phyloP scores from a whole-genome alignment of 2,329 filamentous ascomycete genomes.

The Tolypocladium tundrense region DNA sequence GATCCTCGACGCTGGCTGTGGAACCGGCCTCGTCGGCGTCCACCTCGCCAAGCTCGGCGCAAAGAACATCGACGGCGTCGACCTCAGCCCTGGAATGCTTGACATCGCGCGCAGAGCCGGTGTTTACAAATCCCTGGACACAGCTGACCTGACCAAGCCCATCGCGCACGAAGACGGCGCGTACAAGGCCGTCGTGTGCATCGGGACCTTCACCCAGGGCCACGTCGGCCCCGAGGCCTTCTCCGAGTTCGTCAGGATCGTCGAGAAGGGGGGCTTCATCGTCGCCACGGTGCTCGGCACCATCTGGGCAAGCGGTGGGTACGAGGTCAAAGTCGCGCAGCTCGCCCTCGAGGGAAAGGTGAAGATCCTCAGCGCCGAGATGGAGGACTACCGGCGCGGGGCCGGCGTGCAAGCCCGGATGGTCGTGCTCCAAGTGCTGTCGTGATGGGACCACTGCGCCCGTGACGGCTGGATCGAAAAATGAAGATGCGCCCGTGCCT shows the following conservation, averaged over 20 bases:
- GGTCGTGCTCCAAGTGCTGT: conserved; percentile 16
- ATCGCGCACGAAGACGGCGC: conserved; percentile 26
- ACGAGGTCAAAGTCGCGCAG: conserved; percentile 31
- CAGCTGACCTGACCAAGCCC: conserved; percentile 34
- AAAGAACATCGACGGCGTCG: conserved; percentile 39
- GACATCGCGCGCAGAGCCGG: conserved; percentile 36
- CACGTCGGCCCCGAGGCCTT: conserved; percentile 42
- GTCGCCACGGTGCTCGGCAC: conserved; percentile 40
- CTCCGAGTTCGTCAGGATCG: conserved; percentile 37
- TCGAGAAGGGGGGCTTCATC: conserved; percentile 34
- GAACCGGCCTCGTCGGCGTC: conserved; percentile 41
- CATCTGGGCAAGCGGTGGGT: conserved; percentile 39
- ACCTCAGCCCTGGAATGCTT: conserved; percentile 43
- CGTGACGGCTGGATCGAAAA: background rate
- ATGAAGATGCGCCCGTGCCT: background rate
- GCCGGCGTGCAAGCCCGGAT: conserved; percentile 19
- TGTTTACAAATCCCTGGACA: conserved; percentile 32
- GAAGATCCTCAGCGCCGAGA: conserved; percentile 16
- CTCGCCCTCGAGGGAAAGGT: conserved; percentile 17
- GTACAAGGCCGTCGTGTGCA: conserved; percentile 42
- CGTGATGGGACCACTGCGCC: background rate
- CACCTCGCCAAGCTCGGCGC: conserved; percentile 32
- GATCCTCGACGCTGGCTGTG: conserved; percentile 46
- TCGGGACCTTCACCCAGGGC: conserved; percentile 44
- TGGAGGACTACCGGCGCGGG: conserved; percentile 21